Percentiles rank a stretch among this genome's conserved stretches.
phyloP scores from a whole-genome alignment of 106 monocot species.

The Phalaenopsis aphrodite region DNA sequence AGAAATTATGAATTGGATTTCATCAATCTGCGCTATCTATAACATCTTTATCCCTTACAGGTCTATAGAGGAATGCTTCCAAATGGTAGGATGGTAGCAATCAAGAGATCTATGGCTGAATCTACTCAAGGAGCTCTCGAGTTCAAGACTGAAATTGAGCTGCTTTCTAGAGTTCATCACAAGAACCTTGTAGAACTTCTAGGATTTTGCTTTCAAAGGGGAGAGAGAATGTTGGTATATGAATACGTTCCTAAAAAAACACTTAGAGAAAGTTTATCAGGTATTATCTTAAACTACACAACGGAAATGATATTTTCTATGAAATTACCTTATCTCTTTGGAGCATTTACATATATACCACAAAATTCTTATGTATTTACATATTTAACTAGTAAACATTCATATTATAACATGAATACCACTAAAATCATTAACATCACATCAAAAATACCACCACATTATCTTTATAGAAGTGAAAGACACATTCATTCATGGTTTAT shows the following conservation, averaged over 20 bases:
- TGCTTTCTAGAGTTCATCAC: conserved; percentile 56
- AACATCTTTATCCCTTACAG: conserved; percentile 13
- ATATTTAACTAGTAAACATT: no score
- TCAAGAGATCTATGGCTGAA: conserved; percentile 40
- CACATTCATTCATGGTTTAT: no score
- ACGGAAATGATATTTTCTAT: background rate
- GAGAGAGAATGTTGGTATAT: conserved; percentile 62
- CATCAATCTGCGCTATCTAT: background rate
- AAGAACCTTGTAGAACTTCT: conserved; percentile 48
- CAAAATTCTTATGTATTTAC: no score
- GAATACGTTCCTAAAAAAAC: conserved; percentile 58
- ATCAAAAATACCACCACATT: no score
- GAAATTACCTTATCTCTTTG: background rate
- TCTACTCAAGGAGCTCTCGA: conserved; percentile 53
- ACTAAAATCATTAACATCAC: no score
- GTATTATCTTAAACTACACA: conserved; percentile 4
- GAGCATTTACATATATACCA: no score
- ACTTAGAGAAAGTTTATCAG: conserved; percentile 41
- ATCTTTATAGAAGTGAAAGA: no score
- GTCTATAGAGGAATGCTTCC: conserved; percentile 55
- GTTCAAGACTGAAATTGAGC: conserved; percentile 72
- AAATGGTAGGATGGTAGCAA: conserved; percentile 42
- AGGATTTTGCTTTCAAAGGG: conserved; percentile 56
- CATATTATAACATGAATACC: no score
- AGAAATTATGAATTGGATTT: background rate